Evolutionary conservation across 345 rosid genomes (phyloP), one percentile per base, ranked within the genome.

Genomic region (Euclidium syriacum): DNA sequence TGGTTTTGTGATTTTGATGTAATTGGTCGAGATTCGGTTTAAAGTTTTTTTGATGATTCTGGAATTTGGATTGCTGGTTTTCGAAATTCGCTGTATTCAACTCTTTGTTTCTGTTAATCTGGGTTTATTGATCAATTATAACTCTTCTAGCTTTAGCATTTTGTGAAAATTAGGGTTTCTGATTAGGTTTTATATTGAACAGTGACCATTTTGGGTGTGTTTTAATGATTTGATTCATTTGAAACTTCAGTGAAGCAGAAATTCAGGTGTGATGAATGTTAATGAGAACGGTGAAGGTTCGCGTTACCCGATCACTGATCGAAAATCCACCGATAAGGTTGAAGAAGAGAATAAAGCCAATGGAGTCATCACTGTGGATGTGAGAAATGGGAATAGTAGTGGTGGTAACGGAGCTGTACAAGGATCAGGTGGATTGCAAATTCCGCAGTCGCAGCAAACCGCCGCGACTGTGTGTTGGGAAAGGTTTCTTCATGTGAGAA

Each of bases 401-500:
- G n/a, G n/a, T n/a, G n/a, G 65, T 74, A 30, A 24, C n/a, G 79
- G 75, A 51, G 64, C 60, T 34, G 72, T 22, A 36, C 58, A 65
- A 44, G 70, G 61, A 71, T 73, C 81, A 19, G 46, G 42, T 68
- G 60, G 62, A 42, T 77, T 62, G 65, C 86, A 77, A 53, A 55
- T 79, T 27, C 49, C 61, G 2, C 79, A 43, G 75, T 77, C 81
- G 32, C 88, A 71, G 51, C 75, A 84, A 71, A 78, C 74, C 27
- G 66, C 66, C 4, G 60, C 76, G 4, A 68, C 56, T 50, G 81
- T 81, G 57, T 76, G 77, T 27, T 90, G 97, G 97, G 88, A 90
- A 78, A 77, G 77, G 74, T 90, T 86, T 78, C 91, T 90, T 26
- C 87, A 81, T 64, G 36, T 76, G 16, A 72, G 83, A 62, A 78